phyloP scores from a whole-genome alignment of 306 rosid genomes.

The Urtica urens region DNA sequence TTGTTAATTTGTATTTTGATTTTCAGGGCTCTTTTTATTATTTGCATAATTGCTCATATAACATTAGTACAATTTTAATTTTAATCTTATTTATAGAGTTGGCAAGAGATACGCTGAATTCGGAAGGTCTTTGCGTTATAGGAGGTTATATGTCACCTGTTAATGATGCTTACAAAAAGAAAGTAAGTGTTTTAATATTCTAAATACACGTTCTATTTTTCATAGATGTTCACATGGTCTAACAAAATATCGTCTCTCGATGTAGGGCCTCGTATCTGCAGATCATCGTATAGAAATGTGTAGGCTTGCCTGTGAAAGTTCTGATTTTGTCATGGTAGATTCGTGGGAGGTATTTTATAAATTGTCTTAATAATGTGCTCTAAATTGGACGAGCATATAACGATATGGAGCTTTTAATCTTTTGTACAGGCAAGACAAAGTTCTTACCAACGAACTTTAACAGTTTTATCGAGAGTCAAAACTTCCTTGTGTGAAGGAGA shows the following conservation, averaged over 20 bases:
- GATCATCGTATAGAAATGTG: constrained; percentile 58
- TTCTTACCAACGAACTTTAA: constrained; percentile 54
- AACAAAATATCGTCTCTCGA: constrained; percentile 5
- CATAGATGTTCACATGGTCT: constrained; percentile 8
- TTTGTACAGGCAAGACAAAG: constrained; percentile 61
- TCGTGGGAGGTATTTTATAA: constrained; percentile 99
- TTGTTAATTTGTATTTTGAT: background rate
- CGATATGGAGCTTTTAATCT: too few relatives aligned
- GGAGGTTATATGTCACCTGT: constrained; percentile 95
- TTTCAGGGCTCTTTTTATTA: background rate
- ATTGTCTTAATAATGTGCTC: too few relatives aligned
- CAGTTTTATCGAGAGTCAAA: constrained; percentile 55
- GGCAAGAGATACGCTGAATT: constrained; percentile 67
- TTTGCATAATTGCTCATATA: background rate
- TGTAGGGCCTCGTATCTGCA: constrained; percentile 63
- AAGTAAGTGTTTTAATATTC: constrained; percentile 31
- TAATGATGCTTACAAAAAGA: constrained; percentile 85
- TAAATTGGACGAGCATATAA: too few relatives aligned
- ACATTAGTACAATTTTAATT: background rate
- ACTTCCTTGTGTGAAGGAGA: constrained; percentile 34
- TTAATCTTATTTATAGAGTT: constrained; percentile 42
- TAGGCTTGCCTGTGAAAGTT: constrained; percentile 58
- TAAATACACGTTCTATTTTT: background rate
- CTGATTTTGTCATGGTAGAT: constrained; percentile 82
- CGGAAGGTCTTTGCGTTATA: constrained; percentile 59